Evolutionary conservation across 1,284 basidiomycete species (phyloP), one percentile per base, ranked within the genome.

Genomic region (Vanrija sp.): DNA sequence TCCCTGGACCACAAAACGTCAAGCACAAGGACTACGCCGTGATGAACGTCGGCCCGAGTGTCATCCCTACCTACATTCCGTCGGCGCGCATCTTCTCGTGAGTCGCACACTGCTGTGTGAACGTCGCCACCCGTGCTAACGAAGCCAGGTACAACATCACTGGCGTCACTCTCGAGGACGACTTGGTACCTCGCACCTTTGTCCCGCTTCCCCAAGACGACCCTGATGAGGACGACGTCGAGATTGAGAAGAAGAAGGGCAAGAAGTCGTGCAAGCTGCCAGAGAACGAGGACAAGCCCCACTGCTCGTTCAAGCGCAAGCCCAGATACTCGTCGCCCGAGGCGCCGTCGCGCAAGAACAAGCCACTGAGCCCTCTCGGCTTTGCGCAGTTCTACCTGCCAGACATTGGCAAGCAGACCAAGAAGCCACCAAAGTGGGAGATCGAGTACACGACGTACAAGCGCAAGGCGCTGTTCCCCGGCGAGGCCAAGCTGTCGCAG

Each of bases 11-110:
- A 35, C 78, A 80, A 57, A 77, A 82, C 52, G 59, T 83, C 43
- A 81, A 85, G 68, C 66, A 84, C 66, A 85, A 84, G 66, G 80
- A 86, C 62, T 89, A 85, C 65, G 82, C 81, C 4, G 83, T 88
- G 20, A 81, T 91, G 59, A 89, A 89, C 67, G 85, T 89, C 27
- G 82, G 82, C 36, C 87, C 89, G 8, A 83, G 86, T 41, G 83
- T 94, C 25, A 86, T 95, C 51, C 92, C 92, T n/a, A 91, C 91
- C 47, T 95, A 88, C 73, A 75, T 88, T 43, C 90, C 93, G 2
- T 82, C 85, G 10, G 84, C 94, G 61, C 79, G 92, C 57, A 80
- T 95, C 3, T 95, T 85, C 78, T 82, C 83, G 63, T 89, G 52
- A 54, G 68, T 68, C 7, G n/a, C 2, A 19, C 20, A 31, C 31